Conservation (phyloP, 257 asterid genomes). For the Solanum phureja region DNA sequence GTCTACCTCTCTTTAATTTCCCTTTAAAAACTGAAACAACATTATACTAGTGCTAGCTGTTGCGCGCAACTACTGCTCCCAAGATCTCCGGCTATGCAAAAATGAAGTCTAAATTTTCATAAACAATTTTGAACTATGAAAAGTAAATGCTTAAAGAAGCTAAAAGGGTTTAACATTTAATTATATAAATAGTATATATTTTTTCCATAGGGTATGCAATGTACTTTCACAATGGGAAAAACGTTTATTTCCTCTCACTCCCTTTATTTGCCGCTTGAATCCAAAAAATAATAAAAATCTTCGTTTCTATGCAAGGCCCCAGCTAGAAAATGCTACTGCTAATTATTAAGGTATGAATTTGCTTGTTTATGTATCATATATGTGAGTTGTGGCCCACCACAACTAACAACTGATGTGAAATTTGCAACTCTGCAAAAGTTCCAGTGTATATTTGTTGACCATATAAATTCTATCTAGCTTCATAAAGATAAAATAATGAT, state of each 20-base stretch:
- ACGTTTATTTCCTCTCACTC: neutral
- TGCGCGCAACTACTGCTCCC: too few relatives aligned
- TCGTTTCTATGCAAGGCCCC: neutral
- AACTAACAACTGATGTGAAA: neutral
- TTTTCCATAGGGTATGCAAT: too few relatives aligned
- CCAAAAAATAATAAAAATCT: neutral
- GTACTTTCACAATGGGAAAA: neutral
- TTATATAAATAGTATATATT: too few relatives aligned
- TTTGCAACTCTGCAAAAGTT: neutral
- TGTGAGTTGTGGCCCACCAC: neutral
- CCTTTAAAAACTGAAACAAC: too few relatives aligned
- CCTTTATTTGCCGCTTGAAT: neutral
- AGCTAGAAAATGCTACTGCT: neutral
- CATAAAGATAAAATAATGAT: neutral
- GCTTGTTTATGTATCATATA: neutral
- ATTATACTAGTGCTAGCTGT: too few relatives aligned
- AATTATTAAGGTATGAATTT: neutral
- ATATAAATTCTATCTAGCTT: neutral
- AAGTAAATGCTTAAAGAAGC: too few relatives aligned
- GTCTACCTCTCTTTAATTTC: too few relatives aligned
- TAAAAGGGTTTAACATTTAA: too few relatives aligned
- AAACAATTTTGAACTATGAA: too few relatives aligned
- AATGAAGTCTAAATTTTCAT: too few relatives aligned
- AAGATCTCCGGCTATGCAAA: too few relatives aligned
- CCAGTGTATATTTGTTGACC: neutral